These are phyloP conservation scores for Neostapfia colusana DNA, from an alignment of 176 grass and related monocot genomes.

Conservation along the genomic window DNA sequence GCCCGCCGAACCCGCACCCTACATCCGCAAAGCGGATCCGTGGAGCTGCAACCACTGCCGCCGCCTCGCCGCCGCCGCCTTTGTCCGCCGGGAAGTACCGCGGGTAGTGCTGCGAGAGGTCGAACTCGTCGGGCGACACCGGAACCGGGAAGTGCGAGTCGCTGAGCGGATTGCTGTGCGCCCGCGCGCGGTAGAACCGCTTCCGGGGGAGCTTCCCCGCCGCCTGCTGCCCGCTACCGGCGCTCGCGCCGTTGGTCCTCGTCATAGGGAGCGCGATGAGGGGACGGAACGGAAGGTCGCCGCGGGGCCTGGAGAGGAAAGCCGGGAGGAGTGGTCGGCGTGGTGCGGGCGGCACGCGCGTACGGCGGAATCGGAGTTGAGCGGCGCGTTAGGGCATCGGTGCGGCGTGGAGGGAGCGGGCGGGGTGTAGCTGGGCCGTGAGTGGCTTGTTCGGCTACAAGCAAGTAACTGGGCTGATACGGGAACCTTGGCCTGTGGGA, in stretches of 20 bases:
- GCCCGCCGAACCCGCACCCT: constrained; percentile 70
- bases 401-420: neutral
- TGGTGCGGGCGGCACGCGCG: neutral
- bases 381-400: constrained; percentile 31
- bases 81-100: constrained; percentile 46
- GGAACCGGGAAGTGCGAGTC: constrained; percentile 95
- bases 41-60: neutral
- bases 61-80: neutral
- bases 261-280: constrained; percentile 17
- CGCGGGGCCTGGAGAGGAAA: neutral
- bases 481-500: neutral
- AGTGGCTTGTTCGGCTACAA: neutral
- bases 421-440: neutral
- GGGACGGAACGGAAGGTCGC: neutral
- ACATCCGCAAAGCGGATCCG: constrained; percentile 75
- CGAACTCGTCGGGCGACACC: constrained; percentile 60
- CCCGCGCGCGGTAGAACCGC: constrained; percentile 77
- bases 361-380: neutral
- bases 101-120: constrained; percentile 70
- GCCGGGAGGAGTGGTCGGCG: neutral
- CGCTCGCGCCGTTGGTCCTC: constrained; percentile 9
- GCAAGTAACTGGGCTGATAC: neutral
- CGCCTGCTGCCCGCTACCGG: constrained; percentile 23
- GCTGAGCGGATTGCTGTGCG: constrained; percentile 90
- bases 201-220: constrained; percentile 66